Evolutionary conservation across 2,329 filamentous ascomycete genomes (phyloP).

Genomic region (Botryotinia globosa): DNA sequence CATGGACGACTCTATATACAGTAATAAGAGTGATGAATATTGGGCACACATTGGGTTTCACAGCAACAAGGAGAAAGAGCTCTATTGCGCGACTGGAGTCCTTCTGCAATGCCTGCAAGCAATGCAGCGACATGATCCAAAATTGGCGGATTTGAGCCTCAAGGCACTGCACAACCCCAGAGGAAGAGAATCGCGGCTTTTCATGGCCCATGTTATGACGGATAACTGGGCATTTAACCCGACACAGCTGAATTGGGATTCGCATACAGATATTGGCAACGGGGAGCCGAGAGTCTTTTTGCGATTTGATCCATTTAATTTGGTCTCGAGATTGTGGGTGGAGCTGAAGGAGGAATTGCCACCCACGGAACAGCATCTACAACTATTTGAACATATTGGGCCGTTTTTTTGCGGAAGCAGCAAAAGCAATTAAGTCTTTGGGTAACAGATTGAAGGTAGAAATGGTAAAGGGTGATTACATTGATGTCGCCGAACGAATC

Average conservation of each 20-base stretch:
- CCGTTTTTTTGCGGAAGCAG: slow-evolving; percentile 22
- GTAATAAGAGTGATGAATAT: background rate
- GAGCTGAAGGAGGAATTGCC: background rate
- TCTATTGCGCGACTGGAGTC: background rate
- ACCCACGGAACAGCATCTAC: too few relatives aligned
- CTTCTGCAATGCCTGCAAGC: background rate
- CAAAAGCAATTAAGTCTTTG: slow-evolving; percentile 21
- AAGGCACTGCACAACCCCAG: background rate
- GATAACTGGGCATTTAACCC: background rate
- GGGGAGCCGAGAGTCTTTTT: too few relatives aligned
- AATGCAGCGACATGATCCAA: background rate
- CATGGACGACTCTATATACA: background rate
- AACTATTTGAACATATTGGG: slow-evolving; percentile 22
- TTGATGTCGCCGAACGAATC: slow-evolving; percentile 24
- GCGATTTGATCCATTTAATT: background rate
- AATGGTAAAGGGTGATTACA: slow-evolving; percentile 24
- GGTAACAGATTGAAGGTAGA: slow-evolving; percentile 22
- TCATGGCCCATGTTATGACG: background rate
- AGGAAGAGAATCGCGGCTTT: background rate
- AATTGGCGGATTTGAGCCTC: background rate
- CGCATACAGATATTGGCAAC: background rate
- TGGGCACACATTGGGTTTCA: background rate
- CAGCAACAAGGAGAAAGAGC: background rate
- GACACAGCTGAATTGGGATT: background rate
- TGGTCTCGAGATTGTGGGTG: background rate